A percentile compares a stretch with the other conserved stretches of the same genome.
Evolutionary conservation across 2,329 filamentous ascomycete genomes (phyloP).

Genomic region (Didymella glomerata): DNA sequence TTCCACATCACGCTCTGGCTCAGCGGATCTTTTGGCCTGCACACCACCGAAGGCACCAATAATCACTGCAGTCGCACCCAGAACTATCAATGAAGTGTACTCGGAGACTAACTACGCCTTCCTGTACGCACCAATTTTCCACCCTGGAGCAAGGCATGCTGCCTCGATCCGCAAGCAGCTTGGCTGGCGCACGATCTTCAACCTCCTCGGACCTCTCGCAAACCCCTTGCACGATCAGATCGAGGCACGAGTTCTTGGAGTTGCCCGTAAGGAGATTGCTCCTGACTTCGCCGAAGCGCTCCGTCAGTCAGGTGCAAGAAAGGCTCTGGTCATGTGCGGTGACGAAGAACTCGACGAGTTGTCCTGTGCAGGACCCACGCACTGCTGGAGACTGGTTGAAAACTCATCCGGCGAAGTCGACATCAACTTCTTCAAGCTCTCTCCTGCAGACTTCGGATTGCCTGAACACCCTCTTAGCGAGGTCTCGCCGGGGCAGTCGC

Average conservation of each 20-base stretch:
- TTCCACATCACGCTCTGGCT: slow-evolving; percentile 93
- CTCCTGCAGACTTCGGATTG: slow-evolving; percentile 88
- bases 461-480: slow-evolving; percentile 74
- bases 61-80: slow-evolving; percentile 76
- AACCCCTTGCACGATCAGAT: slow-evolving; percentile 83
- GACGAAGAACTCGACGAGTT: slow-evolving; percentile 96
- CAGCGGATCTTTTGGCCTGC: slow-evolving; percentile 85
- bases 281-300: slow-evolving; percentile 89
- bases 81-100: slow-evolving; percentile 77
- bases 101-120: slow-evolving; percentile 88
- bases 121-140: slow-evolving; percentile 94
- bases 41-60: slow-evolving; percentile 76
- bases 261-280: slow-evolving; percentile 86
- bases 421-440: slow-evolving; percentile 79
- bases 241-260: slow-evolving; percentile 92
- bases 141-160: slow-evolving; percentile 91
- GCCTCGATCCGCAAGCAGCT: slow-evolving; percentile 86
- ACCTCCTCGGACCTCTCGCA: slow-evolving; percentile 88
- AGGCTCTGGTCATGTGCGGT: slow-evolving; percentile 91
- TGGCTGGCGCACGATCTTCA: slow-evolving; percentile 97
- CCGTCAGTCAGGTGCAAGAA: slow-evolving; percentile 75
- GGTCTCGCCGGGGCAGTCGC: slow-evolving; percentile 85
- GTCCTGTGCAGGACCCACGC: slow-evolving; percentile 85
- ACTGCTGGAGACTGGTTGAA: slow-evolving; percentile 82
- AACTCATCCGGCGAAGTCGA: slow-evolving; percentile 59